These are phyloP conservation scores for Russula griseocarnosa DNA, from an alignment of 768 basidiomycete species.

Conservation along the genomic window DNA sequence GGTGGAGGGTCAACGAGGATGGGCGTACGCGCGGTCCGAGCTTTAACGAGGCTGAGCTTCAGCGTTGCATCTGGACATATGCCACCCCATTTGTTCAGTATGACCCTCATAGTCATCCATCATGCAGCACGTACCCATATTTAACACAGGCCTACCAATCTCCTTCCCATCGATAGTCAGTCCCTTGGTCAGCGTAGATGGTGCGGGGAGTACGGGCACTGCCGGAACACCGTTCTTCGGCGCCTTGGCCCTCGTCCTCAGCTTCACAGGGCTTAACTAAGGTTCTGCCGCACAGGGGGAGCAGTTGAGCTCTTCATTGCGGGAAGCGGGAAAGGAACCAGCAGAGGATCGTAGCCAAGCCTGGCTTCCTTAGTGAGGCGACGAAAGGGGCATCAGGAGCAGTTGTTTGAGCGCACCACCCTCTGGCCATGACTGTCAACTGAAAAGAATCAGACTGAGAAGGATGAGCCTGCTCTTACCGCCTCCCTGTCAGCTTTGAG, in stretches of 20 bases:
- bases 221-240: not conserved
- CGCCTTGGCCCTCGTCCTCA: conserved; percentile 4
- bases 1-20: conserved; percentile 47
- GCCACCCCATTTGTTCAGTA: conserved; percentile 3
- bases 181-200: conserved; percentile 15
- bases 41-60: conserved; percentile 73
- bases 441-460: no score
- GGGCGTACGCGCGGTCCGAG: conserved; percentile 55
- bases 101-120: conserved; percentile 5
- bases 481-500: no score
- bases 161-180: conserved; percentile 46
- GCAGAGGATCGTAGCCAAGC: no score
- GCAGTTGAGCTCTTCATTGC: no score
- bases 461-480: no score
- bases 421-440: no score
- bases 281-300: no score
- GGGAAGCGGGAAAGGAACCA: no score
- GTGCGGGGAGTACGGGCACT: conserved; percentile 8
- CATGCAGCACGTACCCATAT: conserved; percentile 50
- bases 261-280: conserved; percentile 3
- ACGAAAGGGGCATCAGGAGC: no score
- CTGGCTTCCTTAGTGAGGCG: no score
- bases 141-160: conserved; percentile 66
- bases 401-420: no score
- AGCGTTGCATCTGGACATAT: conserved; percentile 52